phyloP scores from a whole-genome alignment of 148 eudicot species.

The Spergularia marina region DNA sequence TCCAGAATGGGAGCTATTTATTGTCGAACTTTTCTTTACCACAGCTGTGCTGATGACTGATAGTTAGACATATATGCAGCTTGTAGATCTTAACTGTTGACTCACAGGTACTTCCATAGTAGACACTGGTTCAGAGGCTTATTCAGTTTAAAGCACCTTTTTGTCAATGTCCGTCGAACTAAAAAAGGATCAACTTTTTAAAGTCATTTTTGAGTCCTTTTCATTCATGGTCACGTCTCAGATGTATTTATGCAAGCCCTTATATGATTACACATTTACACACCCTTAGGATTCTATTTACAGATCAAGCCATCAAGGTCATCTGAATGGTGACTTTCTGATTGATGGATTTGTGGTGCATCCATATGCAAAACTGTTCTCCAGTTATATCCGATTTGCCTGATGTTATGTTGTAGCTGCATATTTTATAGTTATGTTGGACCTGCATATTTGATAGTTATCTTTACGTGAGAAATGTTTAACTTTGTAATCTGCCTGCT shows the following conservation, averaged over 20 bases:
- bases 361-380: background rate
- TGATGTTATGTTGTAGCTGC: too few species aligned
- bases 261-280: background rate
- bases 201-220: background rate
- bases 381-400: background rate
- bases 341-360: background rate
- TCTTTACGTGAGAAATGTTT: background rate
- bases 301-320: background rate
- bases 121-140: background rate
- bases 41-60: background rate
- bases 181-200: background rate
- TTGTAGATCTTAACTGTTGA: too few species aligned
- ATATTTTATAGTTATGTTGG: too few species aligned
- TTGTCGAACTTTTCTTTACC: too few species aligned
- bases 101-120: background rate
- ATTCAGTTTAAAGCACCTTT: background rate
- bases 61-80: background rate
- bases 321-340: background rate
- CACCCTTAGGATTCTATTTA: background rate
- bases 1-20: too few species aligned
- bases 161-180: background rate
- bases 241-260: background rate
- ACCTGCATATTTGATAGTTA: background rate
- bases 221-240: background rate
- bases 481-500: background rate